A percentile compares a stretch with the other conserved stretches of the same genome.
Conservation (phyloP, 2,329 filamentous ascomycete genomes). For the Arthroderma sp. region DNA sequence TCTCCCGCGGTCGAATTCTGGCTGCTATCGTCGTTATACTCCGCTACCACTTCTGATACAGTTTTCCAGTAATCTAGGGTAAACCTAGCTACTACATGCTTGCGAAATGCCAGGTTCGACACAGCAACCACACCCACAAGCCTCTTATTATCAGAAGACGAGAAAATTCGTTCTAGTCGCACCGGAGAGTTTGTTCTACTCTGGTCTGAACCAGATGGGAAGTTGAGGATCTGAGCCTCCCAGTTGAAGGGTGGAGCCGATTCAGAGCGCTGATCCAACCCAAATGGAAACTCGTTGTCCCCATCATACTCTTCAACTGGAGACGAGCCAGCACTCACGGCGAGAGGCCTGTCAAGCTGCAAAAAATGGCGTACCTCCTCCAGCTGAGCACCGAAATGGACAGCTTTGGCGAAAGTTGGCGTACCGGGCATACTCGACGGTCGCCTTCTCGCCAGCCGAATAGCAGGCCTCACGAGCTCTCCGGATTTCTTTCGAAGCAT, state of each 20-base stretch:
- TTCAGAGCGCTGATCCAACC: constrained; percentile 34
- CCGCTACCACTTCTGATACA: constrained; percentile 82
- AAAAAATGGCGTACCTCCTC: constrained; percentile 95
- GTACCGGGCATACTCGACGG: constrained; percentile 97
- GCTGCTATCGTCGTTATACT: constrained; percentile 68
- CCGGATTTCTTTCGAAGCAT: constrained; percentile 98
- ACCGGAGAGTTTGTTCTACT: constrained; percentile 40
- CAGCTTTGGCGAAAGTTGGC: constrained; percentile 85
- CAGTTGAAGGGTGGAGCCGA: constrained; percentile 52
- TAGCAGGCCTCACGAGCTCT: constrained; percentile 82
- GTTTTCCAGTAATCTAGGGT: constrained; percentile 99
- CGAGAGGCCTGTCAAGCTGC: constrained; percentile 85
- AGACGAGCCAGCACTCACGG: constrained; percentile 86
- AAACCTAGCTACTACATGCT: constrained; percentile 80
- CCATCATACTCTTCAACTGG: constrained; percentile 79
- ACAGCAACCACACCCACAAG: constrained; percentile 74
- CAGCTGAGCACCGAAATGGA: constrained; percentile 95
- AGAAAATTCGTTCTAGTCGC: constrained; percentile 72
- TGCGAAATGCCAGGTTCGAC: constrained; percentile 79
- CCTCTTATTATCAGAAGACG: constrained; percentile 77
- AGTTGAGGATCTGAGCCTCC: constrained; percentile 77
- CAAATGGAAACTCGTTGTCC: constrained; percentile 82
- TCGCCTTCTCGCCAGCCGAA: constrained; percentile 64
- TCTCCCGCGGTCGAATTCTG: constrained; percentile 40
- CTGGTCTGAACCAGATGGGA: constrained; percentile 54